Evolutionary conservation across 331 rosid species (phyloP).

Genomic region (Rhamnella rubrinervis): DNA sequence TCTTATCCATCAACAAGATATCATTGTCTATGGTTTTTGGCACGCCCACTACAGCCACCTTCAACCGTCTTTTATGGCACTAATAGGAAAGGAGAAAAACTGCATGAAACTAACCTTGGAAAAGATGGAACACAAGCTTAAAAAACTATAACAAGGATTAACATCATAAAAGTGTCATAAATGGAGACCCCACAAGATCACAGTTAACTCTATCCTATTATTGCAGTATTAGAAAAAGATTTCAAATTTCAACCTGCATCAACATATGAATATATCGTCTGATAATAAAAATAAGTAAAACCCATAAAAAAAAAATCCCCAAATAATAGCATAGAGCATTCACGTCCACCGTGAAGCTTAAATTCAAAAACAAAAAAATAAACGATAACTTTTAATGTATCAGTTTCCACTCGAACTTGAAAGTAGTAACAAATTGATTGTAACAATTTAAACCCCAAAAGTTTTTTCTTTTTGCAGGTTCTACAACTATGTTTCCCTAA

Average conservation of each 20-base stretch:
- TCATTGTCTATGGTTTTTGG: conserved; percentile 97
- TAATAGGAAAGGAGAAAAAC: conserved; percentile 23
- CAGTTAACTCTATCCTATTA: too few species aligned
- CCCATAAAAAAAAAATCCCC: background rate
- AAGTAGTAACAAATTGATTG: background rate
- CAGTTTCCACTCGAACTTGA: conserved; percentile 1
- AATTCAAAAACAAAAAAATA: background rate
- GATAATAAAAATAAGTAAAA: too few species aligned
- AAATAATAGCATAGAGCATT: conserved; percentile 1
- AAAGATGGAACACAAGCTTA: conserved; percentile 3
- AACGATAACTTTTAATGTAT: background rate
- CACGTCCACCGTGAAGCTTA: background rate
- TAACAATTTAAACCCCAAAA: background rate
- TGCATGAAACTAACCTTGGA: conserved; percentile 10
- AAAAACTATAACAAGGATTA: conserved; percentile 1
- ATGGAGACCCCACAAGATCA: background rate
- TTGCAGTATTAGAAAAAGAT: too few species aligned
- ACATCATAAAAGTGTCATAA: background rate
- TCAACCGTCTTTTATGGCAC: conserved; percentile 73
- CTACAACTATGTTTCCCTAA: background rate
- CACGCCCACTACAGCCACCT: conserved; percentile 87
- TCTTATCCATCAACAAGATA: conserved; percentile 93
- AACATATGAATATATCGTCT: background rate
- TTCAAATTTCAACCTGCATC: conserved; percentile 1
- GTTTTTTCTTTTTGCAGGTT: background rate